Conservation (phyloP, 805 yeast species). For the Diddensiella caesifluorescens region DNA sequence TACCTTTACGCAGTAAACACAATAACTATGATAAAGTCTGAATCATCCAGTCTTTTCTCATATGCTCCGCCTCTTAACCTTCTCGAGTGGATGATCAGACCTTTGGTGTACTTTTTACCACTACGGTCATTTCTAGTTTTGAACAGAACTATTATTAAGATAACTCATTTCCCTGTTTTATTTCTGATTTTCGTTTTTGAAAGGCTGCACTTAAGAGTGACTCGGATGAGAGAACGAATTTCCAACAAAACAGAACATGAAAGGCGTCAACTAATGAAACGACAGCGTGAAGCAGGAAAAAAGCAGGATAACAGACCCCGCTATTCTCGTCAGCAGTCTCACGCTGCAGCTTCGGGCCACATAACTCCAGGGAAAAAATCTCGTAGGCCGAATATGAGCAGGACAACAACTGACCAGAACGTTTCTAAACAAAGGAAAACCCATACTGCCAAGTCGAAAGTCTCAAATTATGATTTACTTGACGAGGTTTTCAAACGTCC, state of each 20-base stretch:
- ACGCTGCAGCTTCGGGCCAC: not conserved
- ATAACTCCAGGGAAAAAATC: not conserved
- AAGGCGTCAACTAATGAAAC: slow-evolving; percentile 5
- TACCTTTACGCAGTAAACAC: slow-evolving; percentile 36
- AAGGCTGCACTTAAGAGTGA: slow-evolving; percentile 20
- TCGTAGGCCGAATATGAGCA: not conserved
- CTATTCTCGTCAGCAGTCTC: not conserved
- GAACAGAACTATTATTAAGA: slow-evolving; percentile 33
- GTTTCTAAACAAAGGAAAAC: slow-evolving; percentile 8
- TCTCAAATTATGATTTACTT: slow-evolving; percentile 27
- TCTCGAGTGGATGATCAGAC: slow-evolving; percentile 30
- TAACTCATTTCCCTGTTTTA: slow-evolving; percentile 36
- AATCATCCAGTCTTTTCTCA: slow-evolving; percentile 33
- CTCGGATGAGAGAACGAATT: slow-evolving; percentile 4
- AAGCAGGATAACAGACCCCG: slow-evolving; percentile 8
- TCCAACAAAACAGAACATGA: slow-evolving; percentile 8
- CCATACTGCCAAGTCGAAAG: slow-evolving; percentile 15
- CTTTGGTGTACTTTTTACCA: slow-evolving; percentile 31
- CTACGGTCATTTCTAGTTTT: slow-evolving; percentile 29
- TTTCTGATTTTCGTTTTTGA: slow-evolving; percentile 33
- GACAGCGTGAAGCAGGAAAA: slow-evolving; percentile 10
- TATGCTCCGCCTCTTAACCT: slow-evolving; percentile 36
- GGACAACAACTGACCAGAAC: not conserved
- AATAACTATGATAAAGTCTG: slow-evolving; percentile 34
- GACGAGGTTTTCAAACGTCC: slow-evolving; percentile 30